Evolutionary conservation across 345 rosid species (phyloP).

Genomic region (Psidium friedrichsthalianum): DNA sequence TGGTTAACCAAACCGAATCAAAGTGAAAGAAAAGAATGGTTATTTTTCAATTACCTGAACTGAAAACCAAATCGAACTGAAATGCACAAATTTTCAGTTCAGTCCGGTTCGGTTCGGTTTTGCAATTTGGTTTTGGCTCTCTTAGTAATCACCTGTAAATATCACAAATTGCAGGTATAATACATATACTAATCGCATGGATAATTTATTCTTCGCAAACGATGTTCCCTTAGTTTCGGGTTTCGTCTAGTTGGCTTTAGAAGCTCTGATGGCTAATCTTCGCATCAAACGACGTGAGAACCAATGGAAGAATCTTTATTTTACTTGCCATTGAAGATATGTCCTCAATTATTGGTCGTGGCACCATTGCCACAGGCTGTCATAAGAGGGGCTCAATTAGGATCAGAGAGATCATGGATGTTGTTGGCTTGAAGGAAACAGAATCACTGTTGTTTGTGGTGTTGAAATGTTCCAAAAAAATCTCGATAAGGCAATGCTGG

Average conservation of each 20-base stretch:
- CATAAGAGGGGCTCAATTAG: slow-evolving; percentile 59
- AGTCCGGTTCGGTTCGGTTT: too few species aligned
- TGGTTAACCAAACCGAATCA: too few species aligned
- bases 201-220: slow-evolving; percentile 41
- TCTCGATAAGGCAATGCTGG: slow-evolving; percentile 81
- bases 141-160: neutral
- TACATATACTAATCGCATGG: neutral
- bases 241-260: slow-evolving; percentile 68
- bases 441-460: slow-evolving; percentile 61
- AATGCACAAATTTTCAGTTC: too few species aligned
- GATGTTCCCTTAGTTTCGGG: slow-evolving; percentile 63
- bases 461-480: slow-evolving; percentile 95
- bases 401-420: slow-evolving; percentile 65
- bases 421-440: slow-evolving; percentile 68
- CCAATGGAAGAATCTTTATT: slow-evolving; percentile 88
- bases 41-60: too few species aligned
- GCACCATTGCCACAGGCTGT: slow-evolving; percentile 93
- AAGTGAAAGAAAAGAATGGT: too few species aligned
- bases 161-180: neutral
- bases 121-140: too few species aligned
- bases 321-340: slow-evolving; percentile 81
- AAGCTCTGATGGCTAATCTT: slow-evolving; percentile 66
- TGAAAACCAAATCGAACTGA: too few species aligned
- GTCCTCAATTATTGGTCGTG: slow-evolving; percentile 81
- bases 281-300: slow-evolving; percentile 60